Evolutionary conservation across 2,329 filamentous ascomycete species (phyloP).

Genomic region (Fusarium coffeatum): DNA sequence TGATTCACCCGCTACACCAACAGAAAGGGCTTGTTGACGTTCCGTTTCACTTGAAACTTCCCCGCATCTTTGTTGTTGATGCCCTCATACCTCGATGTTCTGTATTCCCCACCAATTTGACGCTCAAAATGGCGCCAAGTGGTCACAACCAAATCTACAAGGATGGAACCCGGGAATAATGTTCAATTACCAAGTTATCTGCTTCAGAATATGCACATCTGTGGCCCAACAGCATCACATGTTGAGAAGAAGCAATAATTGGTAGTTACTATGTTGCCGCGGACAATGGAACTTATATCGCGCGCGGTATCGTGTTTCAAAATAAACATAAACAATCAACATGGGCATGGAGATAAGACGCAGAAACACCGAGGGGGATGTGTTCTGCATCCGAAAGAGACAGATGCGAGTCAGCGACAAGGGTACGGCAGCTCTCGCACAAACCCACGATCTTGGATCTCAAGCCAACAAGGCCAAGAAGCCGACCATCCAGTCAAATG

Average conservation of each 20-base stretch:
- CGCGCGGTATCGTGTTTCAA: conserved; percentile 11
- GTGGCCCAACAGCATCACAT: conserved; percentile 28
- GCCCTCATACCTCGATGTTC: conserved; percentile 6
- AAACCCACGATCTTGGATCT: conserved; percentile 36
- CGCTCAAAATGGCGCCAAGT: background rate
- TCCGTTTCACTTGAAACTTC: conserved; percentile 25
- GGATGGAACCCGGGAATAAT: background rate
- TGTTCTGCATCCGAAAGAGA: conserved; percentile 23
- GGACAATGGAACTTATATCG: conserved; percentile 24
- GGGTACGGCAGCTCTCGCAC: conserved; percentile 31
- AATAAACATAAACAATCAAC: conserved; percentile 38
- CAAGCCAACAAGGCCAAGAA: conserved; percentile 15
- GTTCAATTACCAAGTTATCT: background rate
- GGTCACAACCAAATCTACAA: conserved; percentile 2
- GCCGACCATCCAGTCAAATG: conserved; percentile 16
- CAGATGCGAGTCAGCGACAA: conserved; percentile 22
- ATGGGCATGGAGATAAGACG: conserved; percentile 31
- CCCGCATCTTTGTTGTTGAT: conserved; percentile 35
- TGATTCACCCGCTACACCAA: conserved; percentile 20
- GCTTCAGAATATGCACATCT: conserved; percentile 9
- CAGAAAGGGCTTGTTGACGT: conserved; percentile 5
- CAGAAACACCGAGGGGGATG: conserved; percentile 27
- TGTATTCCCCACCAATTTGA: background rate
- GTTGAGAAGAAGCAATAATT: conserved; percentile 15
- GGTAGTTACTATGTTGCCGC: conserved; percentile 30